These are phyloP conservation scores for Russula olivacea DNA, from an alignment of 768 basidiomycete species.

Conservation along the genomic window DNA sequence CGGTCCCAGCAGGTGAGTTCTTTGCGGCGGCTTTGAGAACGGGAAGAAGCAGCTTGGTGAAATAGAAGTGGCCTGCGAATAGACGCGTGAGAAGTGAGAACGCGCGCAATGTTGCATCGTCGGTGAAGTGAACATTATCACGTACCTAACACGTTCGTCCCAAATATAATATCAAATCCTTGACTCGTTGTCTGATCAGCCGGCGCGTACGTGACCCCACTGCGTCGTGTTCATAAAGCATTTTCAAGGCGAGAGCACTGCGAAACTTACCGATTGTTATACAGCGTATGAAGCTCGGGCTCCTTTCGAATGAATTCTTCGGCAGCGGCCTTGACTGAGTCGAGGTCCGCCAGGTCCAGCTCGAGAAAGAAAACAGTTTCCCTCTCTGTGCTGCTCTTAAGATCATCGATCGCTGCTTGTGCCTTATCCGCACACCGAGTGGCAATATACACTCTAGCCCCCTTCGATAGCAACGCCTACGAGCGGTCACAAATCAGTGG, in stretches of 20 bases:
- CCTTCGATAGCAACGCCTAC: not conserved
- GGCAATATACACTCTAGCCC: constrained; percentile 2
- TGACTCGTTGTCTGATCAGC: not conserved
- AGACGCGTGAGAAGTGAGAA: not conserved
- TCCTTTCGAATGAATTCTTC: not conserved
- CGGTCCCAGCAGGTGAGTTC: not conserved
- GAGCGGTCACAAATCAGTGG: not conserved
- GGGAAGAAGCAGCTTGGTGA: constrained; percentile 9
- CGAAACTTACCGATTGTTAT: not conserved
- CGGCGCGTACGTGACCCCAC: not conserved
- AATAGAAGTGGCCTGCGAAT: constrained; percentile 3
- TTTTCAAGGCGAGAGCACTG: not conserved
- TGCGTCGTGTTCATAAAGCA: not conserved
- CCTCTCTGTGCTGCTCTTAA: not conserved
- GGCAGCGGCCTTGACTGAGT: not conserved
- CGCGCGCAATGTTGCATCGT: not conserved
- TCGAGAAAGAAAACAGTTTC: not conserved
- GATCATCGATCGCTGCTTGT: not conserved
- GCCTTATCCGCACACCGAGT: not conserved
- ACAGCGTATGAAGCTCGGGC: constrained; percentile 1
- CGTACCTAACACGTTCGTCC: constrained; percentile 8
- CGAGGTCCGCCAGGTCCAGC: constrained; percentile 3
- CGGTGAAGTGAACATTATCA: not conserved
- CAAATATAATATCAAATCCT: not conserved
- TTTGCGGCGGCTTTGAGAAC: not conserved